phyloP scores from a whole-genome alignment of 2,329 filamentous ascomycete genomes.

The Neobulgaria alba region DNA sequence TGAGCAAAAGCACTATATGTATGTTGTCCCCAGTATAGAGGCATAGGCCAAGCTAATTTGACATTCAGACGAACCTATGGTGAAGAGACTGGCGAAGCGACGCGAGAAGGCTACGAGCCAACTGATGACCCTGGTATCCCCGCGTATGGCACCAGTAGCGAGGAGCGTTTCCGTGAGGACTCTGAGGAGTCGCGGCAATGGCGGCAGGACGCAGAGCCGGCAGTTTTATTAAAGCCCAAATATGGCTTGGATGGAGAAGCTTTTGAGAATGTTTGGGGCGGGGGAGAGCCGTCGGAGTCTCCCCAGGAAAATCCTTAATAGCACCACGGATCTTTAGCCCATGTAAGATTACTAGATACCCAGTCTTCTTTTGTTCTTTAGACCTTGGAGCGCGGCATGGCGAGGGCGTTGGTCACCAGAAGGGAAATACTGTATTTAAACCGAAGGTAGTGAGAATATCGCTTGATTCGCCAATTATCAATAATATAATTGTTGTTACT shows the following conservation, averaged over 20 bases:
- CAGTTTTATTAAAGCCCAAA: constrained; percentile 25
- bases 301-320: constrained; percentile 27
- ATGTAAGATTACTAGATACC: constrained; percentile 4
- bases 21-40: constrained; percentile 19
- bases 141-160: constrained; percentile 24
- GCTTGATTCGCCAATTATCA: too few species aligned
- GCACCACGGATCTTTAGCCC: neutral
- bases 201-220: constrained; percentile 27
- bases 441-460: too few species aligned
- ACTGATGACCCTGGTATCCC: constrained; percentile 33
- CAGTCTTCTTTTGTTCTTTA: neutral
- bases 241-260: constrained; percentile 29
- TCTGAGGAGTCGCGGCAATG: constrained; percentile 36
- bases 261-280: constrained; percentile 30
- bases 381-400: neutral
- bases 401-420: neutral
- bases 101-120: constrained; percentile 46
- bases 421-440: too few species aligned
- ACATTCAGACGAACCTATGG: constrained; percentile 37
- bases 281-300: constrained; percentile 18
- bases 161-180: constrained; percentile 26
- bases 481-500: too few species aligned
- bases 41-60: neutral
- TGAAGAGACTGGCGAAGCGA: constrained; percentile 38
- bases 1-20: constrained; percentile 47